Percentiles rank a stretch among this genome's conserved stretches.
Evolutionary conservation across 108 stramenopile species (phyloP).

Genomic region (Cyclostephanos tholiformis): DNA sequence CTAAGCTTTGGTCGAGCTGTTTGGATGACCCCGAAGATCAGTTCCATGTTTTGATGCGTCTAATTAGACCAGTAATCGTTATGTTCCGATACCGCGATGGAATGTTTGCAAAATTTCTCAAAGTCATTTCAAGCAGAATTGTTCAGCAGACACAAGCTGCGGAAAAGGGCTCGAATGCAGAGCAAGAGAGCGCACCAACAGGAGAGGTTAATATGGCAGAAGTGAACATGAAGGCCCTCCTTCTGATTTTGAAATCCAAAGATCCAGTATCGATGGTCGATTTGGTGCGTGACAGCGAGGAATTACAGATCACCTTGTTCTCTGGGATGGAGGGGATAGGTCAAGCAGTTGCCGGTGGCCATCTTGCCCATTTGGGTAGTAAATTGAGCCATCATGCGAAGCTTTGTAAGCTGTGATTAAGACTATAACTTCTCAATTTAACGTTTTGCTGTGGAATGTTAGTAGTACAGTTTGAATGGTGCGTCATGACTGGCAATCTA

Average conservation of each 20-base stretch:
- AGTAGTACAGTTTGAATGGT: too few relatives aligned
- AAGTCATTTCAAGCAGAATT: constrained; percentile 16
- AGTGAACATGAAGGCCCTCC: constrained; percentile 27
- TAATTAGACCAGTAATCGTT: constrained; percentile 33
- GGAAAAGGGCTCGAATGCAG: not conserved
- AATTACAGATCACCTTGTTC: constrained; percentile 19
- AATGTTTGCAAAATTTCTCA: constrained; percentile 32
- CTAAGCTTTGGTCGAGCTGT: constrained; percentile 13
- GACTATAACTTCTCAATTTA: not conserved
- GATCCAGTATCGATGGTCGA: constrained; percentile 30
- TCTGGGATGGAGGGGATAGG: constrained; percentile 19
- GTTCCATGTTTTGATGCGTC: constrained; percentile 16
- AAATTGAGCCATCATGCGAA: constrained; percentile 36
- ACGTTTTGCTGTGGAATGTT: too few relatives aligned
- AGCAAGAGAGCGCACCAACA: constrained; percentile 7
- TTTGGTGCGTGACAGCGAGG: constrained; percentile 14
- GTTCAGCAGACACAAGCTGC: not conserved
- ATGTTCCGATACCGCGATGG: constrained; percentile 31
- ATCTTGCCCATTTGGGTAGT: constrained; percentile 29
- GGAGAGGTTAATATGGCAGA: constrained; percentile 9
- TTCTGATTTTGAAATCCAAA: constrained; percentile 33
- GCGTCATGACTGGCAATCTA: too few relatives aligned
- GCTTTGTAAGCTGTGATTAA: not conserved
- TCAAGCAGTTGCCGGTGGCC: constrained; percentile 15
- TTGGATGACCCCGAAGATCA: constrained; percentile 26